Conservation (phyloP, 352 stramenopile genomes). For the Peronospora farinosa region DNA sequence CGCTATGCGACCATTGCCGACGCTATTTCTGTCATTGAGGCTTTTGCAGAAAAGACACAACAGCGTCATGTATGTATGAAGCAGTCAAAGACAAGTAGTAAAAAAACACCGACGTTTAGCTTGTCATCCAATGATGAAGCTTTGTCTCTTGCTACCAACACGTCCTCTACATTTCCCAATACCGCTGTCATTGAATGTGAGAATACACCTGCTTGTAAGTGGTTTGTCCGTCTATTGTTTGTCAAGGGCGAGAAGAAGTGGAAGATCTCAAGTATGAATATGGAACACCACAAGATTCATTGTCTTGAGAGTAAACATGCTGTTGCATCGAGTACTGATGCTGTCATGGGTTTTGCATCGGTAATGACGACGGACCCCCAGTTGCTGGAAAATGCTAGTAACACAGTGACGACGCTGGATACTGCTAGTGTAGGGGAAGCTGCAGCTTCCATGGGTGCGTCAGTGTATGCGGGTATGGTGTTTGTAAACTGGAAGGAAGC, state of each 20-base stretch:
- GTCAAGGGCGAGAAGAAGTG: conserved; percentile 62
- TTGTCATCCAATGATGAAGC: conserved; percentile 6
- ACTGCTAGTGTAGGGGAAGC: conserved; percentile 4
- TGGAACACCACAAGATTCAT: conserved; percentile 54
- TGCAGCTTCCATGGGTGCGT: conserved; percentile 19
- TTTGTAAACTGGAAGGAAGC: conserved; percentile 60
- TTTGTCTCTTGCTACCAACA: background rate
- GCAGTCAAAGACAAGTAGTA: conserved; percentile 26
- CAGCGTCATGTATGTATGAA: conserved; percentile 47
- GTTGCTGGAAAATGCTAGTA: conserved; percentile 9
- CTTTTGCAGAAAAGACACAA: conserved; percentile 50
- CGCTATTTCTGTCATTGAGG: conserved; percentile 53
- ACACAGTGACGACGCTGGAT: background rate
- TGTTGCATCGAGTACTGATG: background rate
- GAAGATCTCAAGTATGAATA: conserved; percentile 72
- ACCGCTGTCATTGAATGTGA: conserved; percentile 56
- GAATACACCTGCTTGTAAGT: conserved; percentile 61
- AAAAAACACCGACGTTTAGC: conserved; percentile 7
- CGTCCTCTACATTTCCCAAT: conserved; percentile 26
- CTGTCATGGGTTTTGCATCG: conserved; percentile 29
- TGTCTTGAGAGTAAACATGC: conserved; percentile 30
- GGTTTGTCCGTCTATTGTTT: conserved; percentile 62
- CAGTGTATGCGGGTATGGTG: conserved; percentile 38
- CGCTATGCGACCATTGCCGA: conserved; percentile 58
- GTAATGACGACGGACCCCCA: conserved; percentile 28